Evolutionary conservation across 2,329 filamentous ascomycete species (phyloP), one percentile per base, ranked within the genome.

Genomic region (Juglanconis juglandina): DNA sequence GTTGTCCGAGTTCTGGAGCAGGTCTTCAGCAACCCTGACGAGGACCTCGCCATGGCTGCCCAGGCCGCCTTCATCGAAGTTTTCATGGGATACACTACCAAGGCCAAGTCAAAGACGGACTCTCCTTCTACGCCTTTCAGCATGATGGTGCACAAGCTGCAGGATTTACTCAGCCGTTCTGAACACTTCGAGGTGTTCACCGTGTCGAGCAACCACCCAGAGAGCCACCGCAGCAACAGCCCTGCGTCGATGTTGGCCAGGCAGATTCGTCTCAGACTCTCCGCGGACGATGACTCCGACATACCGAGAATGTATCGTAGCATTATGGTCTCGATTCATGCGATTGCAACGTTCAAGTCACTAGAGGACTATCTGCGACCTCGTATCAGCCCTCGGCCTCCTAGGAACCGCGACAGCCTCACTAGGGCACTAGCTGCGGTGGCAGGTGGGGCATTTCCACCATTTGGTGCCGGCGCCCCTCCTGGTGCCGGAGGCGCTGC

Each of bases 121-220:
- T 90, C 88, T 10, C 87, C 91, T 3, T 82, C 87, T 0, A 96
- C 94, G 0, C 88, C 92, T 1, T 96, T 98, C 73, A 95, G 92
- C 69, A 85, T 96, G 56, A 82, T 99, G 72, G 88, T 96, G 46
- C 90, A 93, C 72, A 99, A 99, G 74, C 81, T 99, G 37, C 95
- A 99, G 75, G 95, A 99, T 76, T 79, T 99, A 60, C 84, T 99
- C 59, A 99, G 95, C 79, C 88, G 95, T 67, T 96, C 94, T 39
- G 95, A 99, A 78, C 93, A 98, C 78, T 99, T 98, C 68, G 95
- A 99, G 71, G 94, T 99, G 49, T 86, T 96, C 63, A 99, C 95
- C 7, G 93, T 98, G 58, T 96, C 96, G 68, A 88, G 91, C 5
- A 90, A 94, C 67, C 58, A 63, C 32, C 46, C 51, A 13, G 94